A percentile compares a stretch with the other conserved stretches of the same genome.
These are phyloP conservation scores for Sungouiella thailandica DNA, from an alignment of 805 yeast species.

Conservation along the genomic window DNA sequence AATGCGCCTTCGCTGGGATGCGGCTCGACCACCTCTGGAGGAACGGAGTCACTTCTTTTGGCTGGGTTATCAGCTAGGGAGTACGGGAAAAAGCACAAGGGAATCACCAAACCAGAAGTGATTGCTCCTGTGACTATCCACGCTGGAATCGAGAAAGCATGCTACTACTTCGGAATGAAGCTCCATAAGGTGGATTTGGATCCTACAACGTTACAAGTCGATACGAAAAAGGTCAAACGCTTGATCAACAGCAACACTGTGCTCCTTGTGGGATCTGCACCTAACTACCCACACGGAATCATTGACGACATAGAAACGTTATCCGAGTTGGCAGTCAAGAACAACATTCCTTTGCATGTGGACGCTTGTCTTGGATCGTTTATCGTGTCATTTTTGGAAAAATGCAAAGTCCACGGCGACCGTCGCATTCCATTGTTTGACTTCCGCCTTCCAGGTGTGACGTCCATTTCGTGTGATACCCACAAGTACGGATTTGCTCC, in stretches of 20 bases:
- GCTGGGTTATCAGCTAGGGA: conserved; percentile 88
- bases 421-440: conserved; percentile 56
- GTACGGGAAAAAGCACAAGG: conserved; percentile 52
- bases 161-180: conserved; percentile 83
- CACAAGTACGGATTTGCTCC: conserved; percentile 99
- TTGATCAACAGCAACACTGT: conserved; percentile 78
- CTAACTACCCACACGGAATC: conserved; percentile 95
- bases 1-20: conserved; percentile 60
- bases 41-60: conserved; percentile 86
- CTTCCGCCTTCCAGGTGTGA: conserved; percentile 83
- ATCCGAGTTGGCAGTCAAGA: conserved; percentile 56
- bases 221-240: conserved; percentile 53
- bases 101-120: conserved; percentile 73
- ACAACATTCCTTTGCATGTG: conserved; percentile 85
- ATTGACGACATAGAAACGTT: conserved; percentile 81
- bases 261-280: conserved; percentile 87
- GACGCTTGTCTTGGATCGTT: conserved; percentile 96
- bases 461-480: conserved; percentile 98
- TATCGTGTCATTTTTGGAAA: conserved; percentile 71
- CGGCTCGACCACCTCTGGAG: conserved; percentile 90
- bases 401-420: conserved; percentile 47
- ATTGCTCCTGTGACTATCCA: conserved; percentile 87
- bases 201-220: conserved; percentile 61
- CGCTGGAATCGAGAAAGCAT: conserved; percentile 94
- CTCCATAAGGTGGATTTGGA: conserved; percentile 77